Base-by-base conservation (phyloP, 2,329 filamentous ascomycete species). In the Stagonosporopsis rhizophila region DNA sequence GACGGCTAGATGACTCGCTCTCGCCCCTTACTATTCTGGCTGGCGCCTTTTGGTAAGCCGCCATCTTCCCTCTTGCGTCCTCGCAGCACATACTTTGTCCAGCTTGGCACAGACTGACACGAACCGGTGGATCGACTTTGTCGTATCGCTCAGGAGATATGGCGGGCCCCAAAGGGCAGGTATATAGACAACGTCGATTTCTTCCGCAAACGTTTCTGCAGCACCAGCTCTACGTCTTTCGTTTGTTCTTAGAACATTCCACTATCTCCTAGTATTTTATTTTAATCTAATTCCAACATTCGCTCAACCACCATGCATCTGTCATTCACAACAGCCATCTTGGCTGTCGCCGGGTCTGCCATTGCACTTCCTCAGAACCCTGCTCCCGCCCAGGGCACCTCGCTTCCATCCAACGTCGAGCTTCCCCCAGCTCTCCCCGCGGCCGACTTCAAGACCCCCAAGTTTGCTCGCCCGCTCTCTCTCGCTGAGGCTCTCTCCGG, bases 401-500 rank as follows among this genome's bases (percentile, higher is more conserved):
- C 53, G 9, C 48, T 58, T 5, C 55, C 55, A 15, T n/a, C 35
- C 7, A 45, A 44, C 14, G 30, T 28, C 34, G 48, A 22, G 2
- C 48, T 52, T 34, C 41, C 55, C 34, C 59, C 55, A n/a, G 39
- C 49, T 44, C 56, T 59, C 25, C 56, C 59, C 1, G 17, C 48
- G 14, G n/a, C 19, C 20, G 38, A 52, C 19, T 62, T 58, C 47
- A 52, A 62, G 25, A 62, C 60, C 9, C 41, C 53, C 20, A 62
- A 62, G 41, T 62, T 56, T 11, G 60, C 60, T 34, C 60, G 60
- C 6, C 60, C 60, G 19, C 51, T 62, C 12, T 50, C 51, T 12
- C 51, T 60, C 20, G 32, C 40, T 15, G 54, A 62, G 35, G 60
- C 60, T 7, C 47, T 48, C 1, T 12, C 35, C 9, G 60, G 60